These are phyloP conservation scores for Beta vulgaris DNA, from an alignment of 148 eudicot species.

Conservation along the genomic window DNA sequence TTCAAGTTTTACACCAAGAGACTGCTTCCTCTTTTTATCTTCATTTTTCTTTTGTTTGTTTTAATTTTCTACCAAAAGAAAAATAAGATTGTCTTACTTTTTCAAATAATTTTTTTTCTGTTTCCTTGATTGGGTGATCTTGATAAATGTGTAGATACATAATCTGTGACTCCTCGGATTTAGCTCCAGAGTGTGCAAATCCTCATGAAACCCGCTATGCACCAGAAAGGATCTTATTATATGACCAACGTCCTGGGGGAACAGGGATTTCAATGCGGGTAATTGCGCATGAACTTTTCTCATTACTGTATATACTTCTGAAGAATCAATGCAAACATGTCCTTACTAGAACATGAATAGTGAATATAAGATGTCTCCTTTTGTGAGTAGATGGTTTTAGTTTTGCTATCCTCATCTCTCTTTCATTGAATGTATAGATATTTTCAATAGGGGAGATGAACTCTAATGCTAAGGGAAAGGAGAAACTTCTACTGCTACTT, in stretches of 20 bases:
- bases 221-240: slow-evolving; percentile 81
- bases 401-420: background rate
- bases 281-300: slow-evolving; percentile 12
- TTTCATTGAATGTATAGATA: background rate
- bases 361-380: background rate
- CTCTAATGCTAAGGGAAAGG: background rate
- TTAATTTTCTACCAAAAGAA: background rate
- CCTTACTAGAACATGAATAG: background rate
- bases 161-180: slow-evolving; percentile 79
- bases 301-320: background rate
- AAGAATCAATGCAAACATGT: background rate
- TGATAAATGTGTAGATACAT: slow-evolving; percentile 51
- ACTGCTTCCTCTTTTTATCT: background rate
- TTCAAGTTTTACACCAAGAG: background rate
- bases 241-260: slow-evolving; percentile 94
- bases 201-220: slow-evolving; percentile 79
- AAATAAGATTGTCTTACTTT: background rate
- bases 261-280: slow-evolving; percentile 87
- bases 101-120: background rate
- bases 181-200: slow-evolving; percentile 89
- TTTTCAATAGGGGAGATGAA: background rate
- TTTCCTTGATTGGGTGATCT: slow-evolving; percentile 5
- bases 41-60: background rate
- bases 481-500: background rate
- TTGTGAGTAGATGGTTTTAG: background rate